These are phyloP conservation scores for Saccharomycopsis capsularis DNA, from an alignment of 805 yeast genomes.

Conservation along the genomic window DNA sequence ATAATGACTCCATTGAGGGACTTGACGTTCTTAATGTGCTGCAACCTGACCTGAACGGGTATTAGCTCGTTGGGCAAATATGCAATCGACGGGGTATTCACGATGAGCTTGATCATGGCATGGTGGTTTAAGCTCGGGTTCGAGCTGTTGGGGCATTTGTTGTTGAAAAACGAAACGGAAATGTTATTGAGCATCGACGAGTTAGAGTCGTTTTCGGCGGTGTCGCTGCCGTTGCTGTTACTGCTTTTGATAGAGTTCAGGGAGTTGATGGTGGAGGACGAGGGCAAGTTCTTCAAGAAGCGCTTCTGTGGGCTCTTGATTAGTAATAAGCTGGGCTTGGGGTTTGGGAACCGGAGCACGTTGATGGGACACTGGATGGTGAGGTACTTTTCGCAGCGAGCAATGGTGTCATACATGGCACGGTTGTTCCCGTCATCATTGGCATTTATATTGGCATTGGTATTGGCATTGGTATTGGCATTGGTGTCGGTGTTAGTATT, in stretches of 20 bases:
- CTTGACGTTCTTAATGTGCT: conserved; percentile 65
- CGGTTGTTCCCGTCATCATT: conserved; percentile 6
- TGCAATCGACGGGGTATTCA: conserved; percentile 55
- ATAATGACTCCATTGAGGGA: conserved; percentile 68
- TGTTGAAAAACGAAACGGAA: conserved; percentile 4
- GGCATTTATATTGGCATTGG: conserved; percentile 11
- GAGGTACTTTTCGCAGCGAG: conserved; percentile 50
- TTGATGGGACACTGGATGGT: conserved; percentile 68
- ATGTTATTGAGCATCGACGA: conserved; percentile 6
- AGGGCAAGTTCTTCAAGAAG: conserved; percentile 34
- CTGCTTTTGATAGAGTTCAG: conserved; percentile 15
- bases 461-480: conserved; percentile 22
- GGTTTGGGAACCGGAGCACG: conserved; percentile 55
- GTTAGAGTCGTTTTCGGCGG: neutral
- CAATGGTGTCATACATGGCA: conserved; percentile 26
- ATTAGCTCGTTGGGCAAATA: conserved; percentile 72
- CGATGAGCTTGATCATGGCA: conserved; percentile 30
- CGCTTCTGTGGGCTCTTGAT: conserved; percentile 47
- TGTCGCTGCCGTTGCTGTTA: conserved; percentile 19
- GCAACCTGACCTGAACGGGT: conserved; percentile 59
- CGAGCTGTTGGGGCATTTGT: neutral
- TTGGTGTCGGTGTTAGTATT: neutral
- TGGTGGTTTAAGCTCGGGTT: neutral
- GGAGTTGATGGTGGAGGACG: conserved; percentile 1
- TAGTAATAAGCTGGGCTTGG: conserved; percentile 58